Percentiles rank a stretch among this genome's conserved stretches.
These are phyloP conservation scores for Acanthamoeba divionensis DNA, from an alignment of 208 protist genomes.

Conservation along the genomic window DNA sequence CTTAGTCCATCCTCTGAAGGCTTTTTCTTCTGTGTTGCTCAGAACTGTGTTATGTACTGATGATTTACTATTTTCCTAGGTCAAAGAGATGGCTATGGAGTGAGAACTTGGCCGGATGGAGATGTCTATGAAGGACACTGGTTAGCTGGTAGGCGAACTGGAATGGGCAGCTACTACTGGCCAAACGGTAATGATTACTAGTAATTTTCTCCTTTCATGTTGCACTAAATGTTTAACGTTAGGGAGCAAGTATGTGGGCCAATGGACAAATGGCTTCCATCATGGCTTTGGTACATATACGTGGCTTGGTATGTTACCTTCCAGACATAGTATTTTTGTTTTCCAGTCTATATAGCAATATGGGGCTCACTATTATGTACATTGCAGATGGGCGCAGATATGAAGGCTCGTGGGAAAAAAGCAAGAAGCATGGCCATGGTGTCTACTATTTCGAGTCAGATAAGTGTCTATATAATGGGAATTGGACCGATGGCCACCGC, in stretches of 20 bases:
- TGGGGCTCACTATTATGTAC: no score
- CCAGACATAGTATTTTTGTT: no score
- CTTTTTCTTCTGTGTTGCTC: no score
- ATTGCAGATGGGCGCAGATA: neutral
- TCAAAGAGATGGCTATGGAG: conserved; percentile 48
- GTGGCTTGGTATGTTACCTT: no score
- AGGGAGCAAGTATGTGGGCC: conserved; percentile 16
- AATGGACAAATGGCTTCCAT: conserved; percentile 27
- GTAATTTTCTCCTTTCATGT: neutral
- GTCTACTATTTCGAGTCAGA: neutral
- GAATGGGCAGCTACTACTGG: conserved; percentile 31
- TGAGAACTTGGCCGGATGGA: neutral
- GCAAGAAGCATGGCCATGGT: conserved; percentile 17
- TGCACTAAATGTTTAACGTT: no score
- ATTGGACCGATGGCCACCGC: neutral
- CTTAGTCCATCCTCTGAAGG: no score
- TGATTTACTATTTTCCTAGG: no score
- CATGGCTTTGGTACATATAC: conserved; percentile 12
- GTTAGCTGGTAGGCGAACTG: conserved; percentile 1
- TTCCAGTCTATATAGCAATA: no score
- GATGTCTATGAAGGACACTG: conserved; percentile 45
- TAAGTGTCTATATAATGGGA: neutral
- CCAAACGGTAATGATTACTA: neutral
- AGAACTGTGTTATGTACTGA: no score
- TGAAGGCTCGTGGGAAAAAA: conserved; percentile 16